Conservation (phyloP, 2,329 filamentous ascomycete species). For the Hypoxylon sp. region DNA sequence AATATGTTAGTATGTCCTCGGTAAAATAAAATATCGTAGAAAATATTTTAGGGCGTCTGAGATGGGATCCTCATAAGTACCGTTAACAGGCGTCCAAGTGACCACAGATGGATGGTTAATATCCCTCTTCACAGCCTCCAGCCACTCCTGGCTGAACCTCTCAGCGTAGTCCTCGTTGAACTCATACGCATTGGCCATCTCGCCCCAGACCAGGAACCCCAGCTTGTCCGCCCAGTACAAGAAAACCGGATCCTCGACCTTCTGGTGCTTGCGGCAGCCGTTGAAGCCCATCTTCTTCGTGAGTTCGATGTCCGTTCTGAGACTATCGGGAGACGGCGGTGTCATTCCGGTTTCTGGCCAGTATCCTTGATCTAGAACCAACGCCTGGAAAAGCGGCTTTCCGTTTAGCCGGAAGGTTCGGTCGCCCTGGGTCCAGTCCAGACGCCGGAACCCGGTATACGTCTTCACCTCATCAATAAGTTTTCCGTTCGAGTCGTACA, state of each 20-base stretch:
- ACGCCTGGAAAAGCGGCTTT: constrained; percentile 69
- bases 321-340: constrained; percentile 60
- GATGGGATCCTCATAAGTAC: constrained; percentile 11
- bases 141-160: constrained; percentile 74
- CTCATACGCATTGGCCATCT: constrained; percentile 73
- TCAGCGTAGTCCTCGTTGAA: constrained; percentile 69
- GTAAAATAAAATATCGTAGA: neutral
- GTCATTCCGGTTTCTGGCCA: constrained; percentile 72
- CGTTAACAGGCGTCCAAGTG: constrained; percentile 74
- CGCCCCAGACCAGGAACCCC: constrained; percentile 72
- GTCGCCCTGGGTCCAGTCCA: constrained; percentile 69
- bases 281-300: constrained; percentile 72
- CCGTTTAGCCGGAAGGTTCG: constrained; percentile 70
- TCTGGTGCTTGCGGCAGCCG: constrained; percentile 73
- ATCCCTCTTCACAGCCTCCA: constrained; percentile 70
- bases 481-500: constrained; percentile 58
- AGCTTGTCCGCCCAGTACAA: constrained; percentile 71
- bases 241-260: constrained; percentile 71
- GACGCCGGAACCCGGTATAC: constrained; percentile 69
- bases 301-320: constrained; percentile 66
- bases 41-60: neutral
- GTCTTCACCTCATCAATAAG: constrained; percentile 69
- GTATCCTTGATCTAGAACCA: constrained; percentile 72
- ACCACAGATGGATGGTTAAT: constrained; percentile 74
- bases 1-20: constrained; percentile 18